Conservation (phyloP, 1,284 basidiomycete genomes). For the Coriolopsis trogii region DNA sequence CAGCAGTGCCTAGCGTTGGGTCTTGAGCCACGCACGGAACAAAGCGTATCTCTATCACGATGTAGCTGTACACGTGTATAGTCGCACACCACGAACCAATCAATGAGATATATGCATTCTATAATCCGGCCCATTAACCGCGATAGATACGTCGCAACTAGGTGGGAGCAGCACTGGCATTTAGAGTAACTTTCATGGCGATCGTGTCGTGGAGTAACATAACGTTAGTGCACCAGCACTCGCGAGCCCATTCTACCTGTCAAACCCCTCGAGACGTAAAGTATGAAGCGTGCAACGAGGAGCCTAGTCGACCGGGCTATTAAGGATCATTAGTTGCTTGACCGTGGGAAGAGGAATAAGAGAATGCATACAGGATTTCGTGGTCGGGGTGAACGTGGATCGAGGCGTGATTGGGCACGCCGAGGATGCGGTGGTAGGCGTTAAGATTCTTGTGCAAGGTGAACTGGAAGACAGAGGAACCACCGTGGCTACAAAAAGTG, state of each 20-base stretch:
- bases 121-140: background rate
- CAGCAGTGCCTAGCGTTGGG: no score
- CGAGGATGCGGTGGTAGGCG: slow-evolving; percentile 87
- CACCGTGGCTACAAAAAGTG: slow-evolving; percentile 69
- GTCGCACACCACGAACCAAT: background rate
- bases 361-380: slow-evolving; percentile 47
- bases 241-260: background rate
- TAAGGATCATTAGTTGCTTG: background rate
- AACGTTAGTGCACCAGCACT: background rate
- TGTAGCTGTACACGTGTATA: no score
- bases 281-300: background rate
- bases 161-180: background rate
- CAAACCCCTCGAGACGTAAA: background rate
- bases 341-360: background rate
- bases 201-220: background rate
- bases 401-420: slow-evolving; percentile 74
- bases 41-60: no score
- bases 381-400: slow-evolving; percentile 63
- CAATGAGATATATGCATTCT: background rate
- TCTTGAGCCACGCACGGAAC: no score
- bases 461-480: slow-evolving; percentile 92
- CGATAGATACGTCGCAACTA: background rate
- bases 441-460: slow-evolving; percentile 98
- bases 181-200: background rate
- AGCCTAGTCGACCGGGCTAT: slow-evolving; percentile 11